Evolutionary conservation across 306 rosid species (phyloP).

Genomic region (Parietaria judaica): DNA sequence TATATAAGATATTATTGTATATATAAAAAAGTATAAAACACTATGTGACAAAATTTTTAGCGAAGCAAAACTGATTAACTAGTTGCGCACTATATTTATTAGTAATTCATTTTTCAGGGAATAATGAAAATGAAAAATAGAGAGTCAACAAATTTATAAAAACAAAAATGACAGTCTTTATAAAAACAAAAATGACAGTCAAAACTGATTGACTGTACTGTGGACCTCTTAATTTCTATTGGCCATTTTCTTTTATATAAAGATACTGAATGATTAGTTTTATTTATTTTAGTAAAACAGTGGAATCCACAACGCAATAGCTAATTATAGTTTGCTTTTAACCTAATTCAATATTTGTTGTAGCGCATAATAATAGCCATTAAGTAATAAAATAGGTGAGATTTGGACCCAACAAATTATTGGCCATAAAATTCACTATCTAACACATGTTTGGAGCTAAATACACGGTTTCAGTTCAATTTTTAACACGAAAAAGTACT

Average conservation of each 20-base stretch:
- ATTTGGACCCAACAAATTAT: background rate
- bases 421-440: background rate
- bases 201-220: background rate
- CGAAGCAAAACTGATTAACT: too few species aligned
- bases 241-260: background rate
- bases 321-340: slow-evolving; percentile 1
- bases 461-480: too few species aligned
- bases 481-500: too few species aligned
- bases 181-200: background rate
- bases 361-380: background rate
- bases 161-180: background rate
- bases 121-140: too few species aligned
- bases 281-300: too few species aligned
- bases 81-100: too few species aligned
- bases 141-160: too few species aligned
- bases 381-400: background rate
- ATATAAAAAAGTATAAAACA: too few species aligned
- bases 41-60: too few species aligned
- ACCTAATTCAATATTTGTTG: background rate
- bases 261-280: background rate
- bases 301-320: background rate
- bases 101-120: too few species aligned
- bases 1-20: too few species aligned
- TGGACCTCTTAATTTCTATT: background rate
- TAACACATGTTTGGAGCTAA: too few species aligned